Evolutionary conservation across 129 eudicot species (phyloP).

Genomic region (Lactuca saligna): DNA sequence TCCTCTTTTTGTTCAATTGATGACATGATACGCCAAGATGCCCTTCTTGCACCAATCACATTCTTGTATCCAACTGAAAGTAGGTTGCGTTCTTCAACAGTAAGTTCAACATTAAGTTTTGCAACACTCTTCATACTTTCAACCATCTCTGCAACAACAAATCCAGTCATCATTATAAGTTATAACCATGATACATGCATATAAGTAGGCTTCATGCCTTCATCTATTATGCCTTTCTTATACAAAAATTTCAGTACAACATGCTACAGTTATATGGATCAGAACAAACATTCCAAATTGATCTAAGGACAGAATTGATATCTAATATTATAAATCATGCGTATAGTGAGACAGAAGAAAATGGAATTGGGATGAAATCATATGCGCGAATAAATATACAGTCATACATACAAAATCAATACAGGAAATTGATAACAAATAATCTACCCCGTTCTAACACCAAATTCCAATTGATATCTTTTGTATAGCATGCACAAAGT

Average conservation of each 20-base stretch:
- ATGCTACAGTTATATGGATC: not conserved
- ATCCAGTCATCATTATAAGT: not conserved
- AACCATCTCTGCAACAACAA: constrained; percentile 75
- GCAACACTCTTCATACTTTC: constrained; percentile 92
- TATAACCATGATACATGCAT: not conserved
- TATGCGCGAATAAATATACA: not conserved
- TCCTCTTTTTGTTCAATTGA: constrained; percentile 96
- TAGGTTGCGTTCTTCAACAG: constrained; percentile 91
- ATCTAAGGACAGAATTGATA: constrained; percentile 3
- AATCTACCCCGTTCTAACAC: constrained; percentile 3
- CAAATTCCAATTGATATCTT: not conserved
- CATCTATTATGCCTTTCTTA: not conserved
- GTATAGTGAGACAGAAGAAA: not conserved
- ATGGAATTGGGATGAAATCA: not conserved
- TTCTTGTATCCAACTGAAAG: constrained; percentile 95
- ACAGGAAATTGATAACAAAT: not conserved
- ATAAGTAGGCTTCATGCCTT: constrained; percentile 10
- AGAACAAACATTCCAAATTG: constrained; percentile 4
- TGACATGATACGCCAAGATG: constrained; percentile 98
- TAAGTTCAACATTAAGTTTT: constrained; percentile 76
- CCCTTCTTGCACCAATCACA: constrained; percentile 89
- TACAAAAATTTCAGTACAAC: not conserved
- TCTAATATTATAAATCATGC: not conserved
- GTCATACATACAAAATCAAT: not conserved
- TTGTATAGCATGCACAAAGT: not conserved